phyloP scores from a whole-genome alignment of 1,284 basidiomycete species.

The Coriolopsis trogii region DNA sequence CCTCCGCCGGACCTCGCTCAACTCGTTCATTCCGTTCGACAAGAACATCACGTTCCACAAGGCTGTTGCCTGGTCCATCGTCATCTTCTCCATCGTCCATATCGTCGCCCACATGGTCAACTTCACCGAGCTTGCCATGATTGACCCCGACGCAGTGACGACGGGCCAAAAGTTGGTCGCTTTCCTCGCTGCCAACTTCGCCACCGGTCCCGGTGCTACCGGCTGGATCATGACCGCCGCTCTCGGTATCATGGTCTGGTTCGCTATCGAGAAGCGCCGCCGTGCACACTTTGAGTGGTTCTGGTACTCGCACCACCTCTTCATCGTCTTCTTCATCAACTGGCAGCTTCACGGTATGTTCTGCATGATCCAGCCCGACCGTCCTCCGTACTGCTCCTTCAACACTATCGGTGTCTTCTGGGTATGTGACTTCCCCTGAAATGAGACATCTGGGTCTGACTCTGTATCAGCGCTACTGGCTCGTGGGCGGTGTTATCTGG shows the following conservation, averaged over 20 bases:
- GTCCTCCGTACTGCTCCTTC: slow-evolving; percentile 81
- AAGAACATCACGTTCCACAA: slow-evolving; percentile 90
- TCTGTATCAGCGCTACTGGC: slow-evolving; percentile 77
- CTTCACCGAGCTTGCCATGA: slow-evolving; percentile 69
- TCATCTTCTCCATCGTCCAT: slow-evolving; percentile 74
- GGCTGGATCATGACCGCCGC: slow-evolving; percentile 88
- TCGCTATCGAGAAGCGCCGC: slow-evolving; percentile 77
- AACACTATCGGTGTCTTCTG: slow-evolving; percentile 91
- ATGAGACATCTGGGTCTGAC: background rate
- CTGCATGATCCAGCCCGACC: slow-evolving; percentile 92
- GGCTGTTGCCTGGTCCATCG: slow-evolving; percentile 85
- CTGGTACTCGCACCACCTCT: slow-evolving; percentile 90
- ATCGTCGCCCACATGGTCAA: slow-evolving; percentile 81
- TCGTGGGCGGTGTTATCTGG: slow-evolving; percentile 85
- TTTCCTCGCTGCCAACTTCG: slow-evolving; percentile 79
- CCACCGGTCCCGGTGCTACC: slow-evolving; percentile 86
- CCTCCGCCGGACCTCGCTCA: slow-evolving; percentile 79
- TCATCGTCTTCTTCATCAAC: slow-evolving; percentile 85
- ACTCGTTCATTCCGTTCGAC: slow-evolving; percentile 87
- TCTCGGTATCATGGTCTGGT: slow-evolving; percentile 80
- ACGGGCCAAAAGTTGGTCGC: slow-evolving; percentile 58
- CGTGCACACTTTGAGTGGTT: slow-evolving; percentile 80
- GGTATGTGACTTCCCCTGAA: slow-evolving; percentile 47
- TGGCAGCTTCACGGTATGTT: slow-evolving; percentile 96
- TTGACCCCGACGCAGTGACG: slow-evolving; percentile 53